A percentile compares a stretch with the other conserved stretches of the same genome.
These are phyloP conservation scores for Aspergillus unguis DNA, from an alignment of 2,329 filamentous ascomycete genomes.

Conservation along the genomic window DNA sequence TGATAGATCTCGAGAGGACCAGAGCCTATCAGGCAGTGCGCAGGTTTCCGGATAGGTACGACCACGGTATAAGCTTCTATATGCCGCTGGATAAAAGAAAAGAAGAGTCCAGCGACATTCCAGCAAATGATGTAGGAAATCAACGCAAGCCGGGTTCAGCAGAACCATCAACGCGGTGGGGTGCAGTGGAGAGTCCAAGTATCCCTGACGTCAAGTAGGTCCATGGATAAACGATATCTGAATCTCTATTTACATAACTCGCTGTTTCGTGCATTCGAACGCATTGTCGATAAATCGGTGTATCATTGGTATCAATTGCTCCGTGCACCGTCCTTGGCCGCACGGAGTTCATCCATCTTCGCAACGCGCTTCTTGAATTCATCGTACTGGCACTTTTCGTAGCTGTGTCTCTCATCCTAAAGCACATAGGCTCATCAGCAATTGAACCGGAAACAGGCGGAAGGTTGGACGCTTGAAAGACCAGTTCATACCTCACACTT, in stretches of 20 bases:
- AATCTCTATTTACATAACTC: conserved; percentile 41
- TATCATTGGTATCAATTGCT: conserved; percentile 63
- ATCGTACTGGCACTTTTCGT: conserved; percentile 99
- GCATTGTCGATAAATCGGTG: conserved; percentile 20
- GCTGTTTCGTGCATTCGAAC: conserved; percentile 28
- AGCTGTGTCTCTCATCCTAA: conserved; percentile 91
- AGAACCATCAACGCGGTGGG: not conserved
- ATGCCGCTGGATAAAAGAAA: not conserved
- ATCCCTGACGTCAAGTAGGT: conserved; percentile 35
- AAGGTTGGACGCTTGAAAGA: not conserved
- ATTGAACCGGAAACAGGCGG: not conserved
- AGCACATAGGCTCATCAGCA: conserved; percentile 6
- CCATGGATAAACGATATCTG: conserved; percentile 33
- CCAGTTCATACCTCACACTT: conserved; percentile 78
- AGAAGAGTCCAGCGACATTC: not conserved
- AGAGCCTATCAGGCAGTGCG: not conserved
- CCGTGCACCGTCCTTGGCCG: conserved; percentile 75
- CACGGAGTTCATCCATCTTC: conserved; percentile 96
- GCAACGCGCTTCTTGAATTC: conserved; percentile 98
- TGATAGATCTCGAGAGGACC: no score
- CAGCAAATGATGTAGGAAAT: not conserved
- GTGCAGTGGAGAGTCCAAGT: conserved; percentile 13
- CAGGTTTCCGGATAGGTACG: not conserved
- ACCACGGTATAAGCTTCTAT: not conserved
- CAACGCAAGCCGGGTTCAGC: conserved; percentile 1